These are phyloP conservation scores for Hibiscus syriacus DNA, from an alignment of 345 rosid species.

Conservation along the genomic window DNA sequence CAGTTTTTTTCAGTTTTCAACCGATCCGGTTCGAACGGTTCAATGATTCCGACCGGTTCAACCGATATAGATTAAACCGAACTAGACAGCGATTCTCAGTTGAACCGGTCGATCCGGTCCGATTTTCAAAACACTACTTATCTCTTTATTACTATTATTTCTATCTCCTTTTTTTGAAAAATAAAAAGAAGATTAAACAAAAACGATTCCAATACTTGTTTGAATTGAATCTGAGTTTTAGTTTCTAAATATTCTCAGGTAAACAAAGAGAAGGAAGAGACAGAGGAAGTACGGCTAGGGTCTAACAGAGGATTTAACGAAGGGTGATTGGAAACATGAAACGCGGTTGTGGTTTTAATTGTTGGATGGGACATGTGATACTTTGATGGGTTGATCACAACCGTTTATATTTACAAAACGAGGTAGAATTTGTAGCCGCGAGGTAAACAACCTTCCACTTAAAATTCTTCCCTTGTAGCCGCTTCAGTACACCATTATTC, in stretches of 20 bases:
- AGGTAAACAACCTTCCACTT: too few species aligned
- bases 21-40: too few species aligned
- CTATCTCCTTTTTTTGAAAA: background rate
- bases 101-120: too few species aligned
- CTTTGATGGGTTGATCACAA: background rate
- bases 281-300: conserved; percentile 19
- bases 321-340: conserved; percentile 16
- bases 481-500: too few species aligned
- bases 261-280: conserved; percentile 7
- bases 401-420: too few species aligned
- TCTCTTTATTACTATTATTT: background rate
- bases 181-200: background rate
- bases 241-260: background rate
- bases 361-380: conserved; percentile 15
- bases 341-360: conserved; percentile 25
- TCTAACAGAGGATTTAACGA: conserved; percentile 15
- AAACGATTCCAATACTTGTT: background rate
- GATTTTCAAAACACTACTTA: too few species aligned
- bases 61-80: too few species aligned
- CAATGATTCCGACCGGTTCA: too few species aligned
- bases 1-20: too few species aligned
- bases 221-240: conserved; percentile 2
- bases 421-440: too few species aligned
- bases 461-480: too few species aligned
- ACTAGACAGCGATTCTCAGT: too few species aligned